Percentiles rank a stretch among this genome's conserved stretches.
Evolutionary conservation across 768 basidiomycete genomes (phyloP).

Genomic region (Heimioporus sp.): DNA sequence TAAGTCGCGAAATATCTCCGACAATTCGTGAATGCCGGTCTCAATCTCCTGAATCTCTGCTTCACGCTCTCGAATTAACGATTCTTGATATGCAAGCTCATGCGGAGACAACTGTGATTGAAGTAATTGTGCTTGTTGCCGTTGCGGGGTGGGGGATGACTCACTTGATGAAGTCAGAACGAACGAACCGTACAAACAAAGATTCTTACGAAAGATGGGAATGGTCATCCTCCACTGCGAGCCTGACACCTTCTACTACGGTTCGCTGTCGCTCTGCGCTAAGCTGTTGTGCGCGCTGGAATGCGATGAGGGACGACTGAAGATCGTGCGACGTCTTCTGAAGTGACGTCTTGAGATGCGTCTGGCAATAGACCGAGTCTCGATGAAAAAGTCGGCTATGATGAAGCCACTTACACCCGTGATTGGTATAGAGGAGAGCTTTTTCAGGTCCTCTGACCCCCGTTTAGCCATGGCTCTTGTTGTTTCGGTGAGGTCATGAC

Average conservation of each 20-base stretch:
- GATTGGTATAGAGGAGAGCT: slow-evolving; percentile 66
- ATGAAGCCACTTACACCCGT: slow-evolving; percentile 46
- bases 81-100: slow-evolving; percentile 95
- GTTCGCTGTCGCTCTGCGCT: slow-evolving; percentile 89
- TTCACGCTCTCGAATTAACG: slow-evolving; percentile 79
- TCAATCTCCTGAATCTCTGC: slow-evolving; percentile 95
- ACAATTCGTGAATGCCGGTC: slow-evolving; percentile 91
- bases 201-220: slow-evolving; percentile 27
- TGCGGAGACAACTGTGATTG: slow-evolving; percentile 80
- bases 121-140: slow-evolving; percentile 67
- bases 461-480: slow-evolving; percentile 95
- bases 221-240: slow-evolving; percentile 77
- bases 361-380: slow-evolving; percentile 40
- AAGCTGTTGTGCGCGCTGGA: slow-evolving; percentile 87
- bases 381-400: not conserved
- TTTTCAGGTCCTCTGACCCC: slow-evolving; percentile 91
- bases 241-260: slow-evolving; percentile 83
- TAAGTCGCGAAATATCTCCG: slow-evolving; percentile 95
- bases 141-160: slow-evolving; percentile 47
- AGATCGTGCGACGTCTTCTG: slow-evolving; percentile 95
- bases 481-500: slow-evolving; percentile 91
- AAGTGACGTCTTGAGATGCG: slow-evolving; percentile 77
- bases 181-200: not conserved
- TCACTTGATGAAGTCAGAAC: slow-evolving; percentile 22
- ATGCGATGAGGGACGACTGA: slow-evolving; percentile 83